Conservation (phyloP, 768 basidiomycete genomes). For the Rhodotorula paludigena region DNA sequence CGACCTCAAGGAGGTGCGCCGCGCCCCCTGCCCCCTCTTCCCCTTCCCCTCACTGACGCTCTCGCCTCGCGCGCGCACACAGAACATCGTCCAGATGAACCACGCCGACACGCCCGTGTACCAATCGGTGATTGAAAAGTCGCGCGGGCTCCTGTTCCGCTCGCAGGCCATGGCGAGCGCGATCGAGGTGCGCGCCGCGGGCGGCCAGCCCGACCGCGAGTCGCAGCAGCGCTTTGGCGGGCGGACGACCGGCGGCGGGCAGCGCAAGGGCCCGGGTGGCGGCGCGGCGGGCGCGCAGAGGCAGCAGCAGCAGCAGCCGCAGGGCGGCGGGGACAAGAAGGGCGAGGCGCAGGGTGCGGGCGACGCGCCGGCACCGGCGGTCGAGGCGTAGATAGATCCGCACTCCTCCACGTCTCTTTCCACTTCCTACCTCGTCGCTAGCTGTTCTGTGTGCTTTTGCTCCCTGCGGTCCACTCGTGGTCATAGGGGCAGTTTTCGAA, state of each 20-base stretch:
- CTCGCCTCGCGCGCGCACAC: constrained; percentile 3
- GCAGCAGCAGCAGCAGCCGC: background rate
- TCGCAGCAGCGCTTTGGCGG: constrained; percentile 18
- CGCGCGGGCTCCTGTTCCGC: constrained; percentile 80
- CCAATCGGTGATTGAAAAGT: constrained; percentile 92
- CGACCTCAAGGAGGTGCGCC: constrained; percentile 61
- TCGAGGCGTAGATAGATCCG: background rate
- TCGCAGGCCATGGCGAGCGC: constrained; percentile 64
- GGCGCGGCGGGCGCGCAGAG: background rate
- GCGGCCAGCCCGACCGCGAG: constrained; percentile 32
- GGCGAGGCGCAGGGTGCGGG: background rate
- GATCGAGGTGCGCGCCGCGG: constrained; percentile 38
- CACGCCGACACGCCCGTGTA: constrained; percentile 83
- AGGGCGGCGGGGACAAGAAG: background rate
- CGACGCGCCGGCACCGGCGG: constrained; percentile 1
- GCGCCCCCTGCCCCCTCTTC: background rate
- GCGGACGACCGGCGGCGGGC: background rate
- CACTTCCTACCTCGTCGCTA: background rate
- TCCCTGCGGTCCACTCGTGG: too few relatives aligned
- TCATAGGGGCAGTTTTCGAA: background rate
- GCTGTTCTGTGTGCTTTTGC: background rate
- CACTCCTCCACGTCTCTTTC: background rate
- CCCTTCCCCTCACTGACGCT: constrained; percentile 42
- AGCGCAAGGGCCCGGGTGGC: constrained; percentile 2
- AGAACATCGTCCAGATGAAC: constrained; percentile 96